Evolutionary conservation across 441 rosid species (phyloP), one percentile per base, ranked within the genome.

Genomic region (Croton laevigatus): DNA sequence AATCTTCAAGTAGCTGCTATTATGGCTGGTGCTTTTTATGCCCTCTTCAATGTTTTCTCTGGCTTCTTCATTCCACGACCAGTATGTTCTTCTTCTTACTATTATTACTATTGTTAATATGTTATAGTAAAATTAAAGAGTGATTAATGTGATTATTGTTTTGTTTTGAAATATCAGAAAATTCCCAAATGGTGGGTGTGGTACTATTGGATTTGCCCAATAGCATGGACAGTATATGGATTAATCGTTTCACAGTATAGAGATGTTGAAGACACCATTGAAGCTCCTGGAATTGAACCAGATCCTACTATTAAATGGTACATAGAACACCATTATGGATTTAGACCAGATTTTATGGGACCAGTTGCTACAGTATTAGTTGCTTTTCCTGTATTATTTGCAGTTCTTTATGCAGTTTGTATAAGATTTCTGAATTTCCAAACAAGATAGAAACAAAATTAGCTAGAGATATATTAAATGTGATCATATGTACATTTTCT

Each of bases 61-160:
- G 97, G 99, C 57, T 95, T 95, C 87, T 85, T 86, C 77, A 91
- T 89, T 70, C 97, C 97, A 66, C 88, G 86, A 87, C 97, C 97
- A 62, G 98, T 93, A 83, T 62, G 88, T 71, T 68, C 22, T 2
- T 22, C 7, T 37, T 27, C 16, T 23, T 17, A 17, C 0, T 68
- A 37, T 14, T 19, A 8, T 8, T 22, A 37, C 11, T 16, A 6
- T 20, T 68, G 14, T 42, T 17, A 17, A n/a, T n/a, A n/a, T n/a
- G n/a, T 7, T 6, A 27, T 2, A 27, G 32, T 27, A 36, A 6
- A 40, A 36, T 17, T 37, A 16, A n/a, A 10, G 3, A 16, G 54
- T 7, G 13, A 13, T 20, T 3, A 22, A 10, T 27, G 32, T 27
- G 2, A 27, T 27, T 27, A 27, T 1, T 3, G 4, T 14, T 13